Percentiles rank a stretch among this genome's conserved stretches.
Conservation (phyloP, 2,329 filamentous ascomycete species). For the Fusarium verrucosum region DNA sequence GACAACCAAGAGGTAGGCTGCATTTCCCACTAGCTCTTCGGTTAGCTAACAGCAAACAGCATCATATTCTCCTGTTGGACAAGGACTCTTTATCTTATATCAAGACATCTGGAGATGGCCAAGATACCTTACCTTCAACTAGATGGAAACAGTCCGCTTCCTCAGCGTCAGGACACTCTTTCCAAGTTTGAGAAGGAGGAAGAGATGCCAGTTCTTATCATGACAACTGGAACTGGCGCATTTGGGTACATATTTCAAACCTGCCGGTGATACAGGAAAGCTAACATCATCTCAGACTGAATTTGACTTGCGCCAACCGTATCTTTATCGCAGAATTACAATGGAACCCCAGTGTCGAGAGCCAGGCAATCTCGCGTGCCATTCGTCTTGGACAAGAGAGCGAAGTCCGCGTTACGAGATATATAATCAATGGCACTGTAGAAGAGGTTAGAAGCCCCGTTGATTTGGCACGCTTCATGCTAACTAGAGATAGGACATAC, state of each 20-base stretch:
- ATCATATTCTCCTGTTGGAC: conserved; percentile 61
- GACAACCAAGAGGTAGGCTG: neutral
- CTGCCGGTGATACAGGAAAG: accelerated
- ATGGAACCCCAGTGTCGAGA: conserved; percentile 64
- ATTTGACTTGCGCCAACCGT: conserved; percentile 58
- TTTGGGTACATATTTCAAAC: conserved; percentile 52
- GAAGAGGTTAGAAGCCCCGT: conserved; percentile 49
- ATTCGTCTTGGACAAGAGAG: conserved; percentile 57
- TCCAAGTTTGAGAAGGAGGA: conserved; percentile 48
- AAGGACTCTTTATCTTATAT: conserved; percentile 52
- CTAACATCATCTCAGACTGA: conserved; percentile 47
- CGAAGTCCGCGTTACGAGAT: conserved; percentile 56
- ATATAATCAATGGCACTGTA: conserved; percentile 54
- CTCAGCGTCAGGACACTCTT: conserved; percentile 51
- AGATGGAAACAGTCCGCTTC: conserved; percentile 54
- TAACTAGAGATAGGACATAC: neutral
- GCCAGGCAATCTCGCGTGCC: conserved; percentile 61
- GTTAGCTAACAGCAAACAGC: conserved; percentile 32
- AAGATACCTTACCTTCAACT: conserved; percentile 51
- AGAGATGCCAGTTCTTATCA: conserved; percentile 54
- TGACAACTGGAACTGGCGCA: conserved; percentile 63
- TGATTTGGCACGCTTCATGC: accelerated
- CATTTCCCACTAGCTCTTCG: accelerated
- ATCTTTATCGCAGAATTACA: conserved; percentile 64
- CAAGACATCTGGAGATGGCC: conserved; percentile 41